Percentiles rank a stretch among this genome's conserved stretches.
phyloP scores from a whole-genome alignment of 202 grass and related monocot genomes.

The Elaeis oleifera region DNA sequence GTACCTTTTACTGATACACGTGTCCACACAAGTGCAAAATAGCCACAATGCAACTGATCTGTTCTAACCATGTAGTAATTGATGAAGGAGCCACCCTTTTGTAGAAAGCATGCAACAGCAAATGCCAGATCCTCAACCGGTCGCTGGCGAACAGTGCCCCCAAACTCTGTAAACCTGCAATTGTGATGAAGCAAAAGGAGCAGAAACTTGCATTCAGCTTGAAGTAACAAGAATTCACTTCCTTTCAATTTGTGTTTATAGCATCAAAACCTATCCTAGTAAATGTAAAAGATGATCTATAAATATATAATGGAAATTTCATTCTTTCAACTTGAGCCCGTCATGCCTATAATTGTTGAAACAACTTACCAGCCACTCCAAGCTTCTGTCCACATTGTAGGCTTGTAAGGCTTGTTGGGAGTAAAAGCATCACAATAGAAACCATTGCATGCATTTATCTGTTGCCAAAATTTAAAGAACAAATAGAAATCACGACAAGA shows the following conservation, averaged over 20 bases:
- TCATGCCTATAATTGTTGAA: conserved; percentile 3
- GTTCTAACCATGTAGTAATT: conserved; percentile 95
- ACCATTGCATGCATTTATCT: conserved; percentile 98
- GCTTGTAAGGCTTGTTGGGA: conserved; percentile 77
- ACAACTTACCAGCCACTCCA: conserved; percentile 88
- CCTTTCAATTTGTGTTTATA: too few relatives aligned
- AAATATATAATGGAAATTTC: too few relatives aligned
- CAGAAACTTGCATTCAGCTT: too few relatives aligned
- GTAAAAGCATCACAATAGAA: conserved; percentile 91
- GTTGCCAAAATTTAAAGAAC: conserved; percentile 17
- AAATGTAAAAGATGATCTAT: too few relatives aligned
- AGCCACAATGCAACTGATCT: too few relatives aligned
- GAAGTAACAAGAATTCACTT: too few relatives aligned
- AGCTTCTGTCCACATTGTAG: conserved; percentile 99
- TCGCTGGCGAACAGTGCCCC: conserved; percentile 70
- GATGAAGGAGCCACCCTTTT: conserved; percentile 96
- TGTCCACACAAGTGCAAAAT: too few relatives aligned
- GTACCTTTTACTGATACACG: too few relatives aligned
- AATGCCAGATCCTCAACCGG: conserved; percentile 88
- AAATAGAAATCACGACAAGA: conserved; percentile 18
- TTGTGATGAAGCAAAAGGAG: too few relatives aligned
- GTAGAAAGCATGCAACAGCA: conserved; percentile 76
- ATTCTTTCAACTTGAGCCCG: too few relatives aligned
- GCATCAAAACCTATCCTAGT: too few relatives aligned
- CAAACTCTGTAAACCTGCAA: conserved; percentile 88